These are phyloP conservation scores for Rhodomyrtus tomentosa DNA, from an alignment of 345 rosid species.

Conservation along the genomic window DNA sequence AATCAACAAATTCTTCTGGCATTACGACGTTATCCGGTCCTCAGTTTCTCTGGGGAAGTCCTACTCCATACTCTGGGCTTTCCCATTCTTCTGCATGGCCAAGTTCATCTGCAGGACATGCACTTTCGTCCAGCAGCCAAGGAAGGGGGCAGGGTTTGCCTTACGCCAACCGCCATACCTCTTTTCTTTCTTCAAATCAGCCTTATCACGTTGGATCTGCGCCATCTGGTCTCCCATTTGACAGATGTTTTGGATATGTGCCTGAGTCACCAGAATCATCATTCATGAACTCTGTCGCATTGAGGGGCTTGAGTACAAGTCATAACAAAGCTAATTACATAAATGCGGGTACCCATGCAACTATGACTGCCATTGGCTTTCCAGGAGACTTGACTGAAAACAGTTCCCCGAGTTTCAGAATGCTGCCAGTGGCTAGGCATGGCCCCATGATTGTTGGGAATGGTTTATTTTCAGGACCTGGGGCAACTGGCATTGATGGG, in stretches of 20 bases:
- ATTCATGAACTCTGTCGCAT: conserved; percentile 42
- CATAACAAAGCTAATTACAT: conserved; percentile 32
- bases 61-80: conserved; percentile 43
- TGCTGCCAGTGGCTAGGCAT: conserved; percentile 48
- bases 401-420: conserved; percentile 42
- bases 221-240: conserved; percentile 73
- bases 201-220: conserved; percentile 86
- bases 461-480: conserved; percentile 42
- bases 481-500: conserved; percentile 28
- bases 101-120: conserved; percentile 41
- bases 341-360: conserved; percentile 27
- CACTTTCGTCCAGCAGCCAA: conserved; percentile 39
- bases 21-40: conserved; percentile 69
- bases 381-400: conserved; percentile 38
- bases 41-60: conserved; percentile 94
- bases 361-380: conserved; percentile 35
- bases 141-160: conserved; percentile 34
- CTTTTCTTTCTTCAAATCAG: conserved; percentile 38
- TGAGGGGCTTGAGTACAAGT: conserved; percentile 37
- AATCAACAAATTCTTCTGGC: conserved; percentile 49
- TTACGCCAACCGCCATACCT: conserved; percentile 26
- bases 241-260: conserved; percentile 69
- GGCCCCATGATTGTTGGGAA: conserved; percentile 30
- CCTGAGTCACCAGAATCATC: conserved; percentile 67
- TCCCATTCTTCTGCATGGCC: conserved; percentile 58